Evolutionary conservation across 192 early-diverging fungal species (phyloP), one percentile per base, ranked within the genome.

Genomic region (Mortierella hygrophila): DNA sequence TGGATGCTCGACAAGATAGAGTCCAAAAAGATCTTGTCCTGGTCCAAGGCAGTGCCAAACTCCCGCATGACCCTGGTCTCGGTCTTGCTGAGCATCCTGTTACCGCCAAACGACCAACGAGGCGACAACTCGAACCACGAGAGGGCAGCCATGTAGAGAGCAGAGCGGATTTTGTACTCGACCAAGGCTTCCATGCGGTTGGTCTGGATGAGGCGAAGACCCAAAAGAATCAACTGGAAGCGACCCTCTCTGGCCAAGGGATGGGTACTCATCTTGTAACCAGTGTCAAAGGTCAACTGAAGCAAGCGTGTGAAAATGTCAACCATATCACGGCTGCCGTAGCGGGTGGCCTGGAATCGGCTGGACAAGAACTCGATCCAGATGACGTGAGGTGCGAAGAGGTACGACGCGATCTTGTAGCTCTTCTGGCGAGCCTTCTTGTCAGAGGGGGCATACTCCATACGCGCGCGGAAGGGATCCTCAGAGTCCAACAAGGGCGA

Each of bases 401-500:
- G 87, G 44, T 87, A 91, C 21, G 90, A 93, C 23, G 93, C 96
- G 21, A 87, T 84, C 68, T 90, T 89, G 57, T 93, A 90, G 26
- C 89, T 94, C 68, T 90, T 94, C 70, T 92, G 89, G 20, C 93
- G 91, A 6, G 91, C 93, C 4, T 92, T 93, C 85, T 97, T 96
- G 88, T 95, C 95, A 3, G 97, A 96, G 9, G 97, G 96, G 35
- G 96, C 92, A 84, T 99, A 99, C 35, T 95, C 95, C 96, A 99
- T 98, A 79, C 95, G 96, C 80, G 89, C 92, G 60, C 93, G 94
- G 90, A 99, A 99, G 18, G 97, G 96, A 82, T 96, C 93, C 57
- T 88, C 88, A 5, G 93, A 77, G 38, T 93, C 85, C 4, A 92
- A 32, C 13, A 89, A 42, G 44, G 90, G 89, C 44, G 93, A 95